phyloP scores from a whole-genome alignment of 2,329 filamentous ascomycete genomes.

The Botrytis cinerea region DNA sequence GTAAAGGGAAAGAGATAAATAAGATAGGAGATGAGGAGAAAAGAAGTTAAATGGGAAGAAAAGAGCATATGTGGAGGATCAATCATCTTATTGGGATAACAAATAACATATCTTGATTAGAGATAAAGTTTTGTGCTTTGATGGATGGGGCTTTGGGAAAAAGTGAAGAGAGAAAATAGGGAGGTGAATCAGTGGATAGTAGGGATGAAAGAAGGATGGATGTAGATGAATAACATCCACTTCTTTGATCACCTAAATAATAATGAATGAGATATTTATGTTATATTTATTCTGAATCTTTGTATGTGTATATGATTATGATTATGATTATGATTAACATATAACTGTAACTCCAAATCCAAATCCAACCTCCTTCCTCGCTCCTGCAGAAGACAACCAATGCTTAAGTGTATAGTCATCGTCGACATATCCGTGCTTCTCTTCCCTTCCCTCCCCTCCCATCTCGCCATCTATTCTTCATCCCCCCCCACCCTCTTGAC shows the following conservation, averaged over 20 bases:
- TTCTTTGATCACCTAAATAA: constrained; percentile 3
- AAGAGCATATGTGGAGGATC: constrained; percentile 13
- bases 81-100: constrained; percentile 19
- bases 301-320: too few species aligned
- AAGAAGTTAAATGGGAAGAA: background rate
- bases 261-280: background rate
- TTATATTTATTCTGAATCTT: background rate
- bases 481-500: too few species aligned
- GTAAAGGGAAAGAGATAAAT: background rate
- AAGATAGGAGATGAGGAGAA: background rate
- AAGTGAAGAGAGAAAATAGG: background rate
- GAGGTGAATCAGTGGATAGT: background rate
- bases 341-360: too few species aligned
- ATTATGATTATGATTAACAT: too few species aligned
- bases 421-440: too few species aligned
- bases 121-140: constrained; percentile 7
- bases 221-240: background rate
- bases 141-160: background rate
- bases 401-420: too few species aligned
- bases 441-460: too few species aligned
- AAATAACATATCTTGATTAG: constrained; percentile 18
- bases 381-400: too few species aligned
- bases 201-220: background rate
- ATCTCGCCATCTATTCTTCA: too few species aligned
- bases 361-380: too few species aligned